A percentile compares a stretch with the other conserved stretches of the same genome.
These are phyloP conservation scores for Penicillium lividum DNA, from an alignment of 495 filamentous ascomycete species.

Conservation along the genomic window DNA sequence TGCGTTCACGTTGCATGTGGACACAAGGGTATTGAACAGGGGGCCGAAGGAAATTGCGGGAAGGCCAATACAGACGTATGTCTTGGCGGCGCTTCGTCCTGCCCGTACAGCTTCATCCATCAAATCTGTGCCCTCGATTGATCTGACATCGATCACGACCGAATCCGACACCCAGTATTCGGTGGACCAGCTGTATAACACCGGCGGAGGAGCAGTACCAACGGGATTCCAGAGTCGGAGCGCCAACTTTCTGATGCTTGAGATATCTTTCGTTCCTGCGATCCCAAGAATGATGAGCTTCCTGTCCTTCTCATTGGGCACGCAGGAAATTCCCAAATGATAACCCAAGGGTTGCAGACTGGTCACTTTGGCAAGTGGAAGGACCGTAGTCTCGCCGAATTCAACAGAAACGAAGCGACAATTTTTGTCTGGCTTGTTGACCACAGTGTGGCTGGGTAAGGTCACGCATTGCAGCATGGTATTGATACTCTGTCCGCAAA, in stretches of 20 bases:
- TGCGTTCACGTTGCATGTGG: slow-evolving; percentile 6
- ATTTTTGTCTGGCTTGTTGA: slow-evolving; percentile 5
- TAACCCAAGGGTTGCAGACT: slow-evolving; percentile 5
- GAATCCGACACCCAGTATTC: slow-evolving; percentile 12
- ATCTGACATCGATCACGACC: slow-evolving; percentile 11
- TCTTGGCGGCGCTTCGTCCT: slow-evolving; percentile 1
- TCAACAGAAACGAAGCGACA: slow-evolving; percentile 6
- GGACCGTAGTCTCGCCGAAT: slow-evolving; percentile 1
- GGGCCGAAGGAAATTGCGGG: slow-evolving; percentile 7
- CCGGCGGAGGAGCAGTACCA: not conserved
- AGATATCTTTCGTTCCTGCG: not conserved
- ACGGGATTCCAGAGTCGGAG: slow-evolving; percentile 6
- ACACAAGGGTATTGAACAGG: slow-evolving; percentile 14
- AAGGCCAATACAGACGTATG: slow-evolving; percentile 11
- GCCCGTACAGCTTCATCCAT: slow-evolving; percentile 2
- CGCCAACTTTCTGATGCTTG: slow-evolving; percentile 1
- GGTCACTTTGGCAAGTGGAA: slow-evolving; percentile 3
- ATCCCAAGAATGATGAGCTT: slow-evolving; percentile 10
- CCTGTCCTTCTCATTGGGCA: slow-evolving; percentile 3
- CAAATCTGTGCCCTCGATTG: slow-evolving; percentile 6
- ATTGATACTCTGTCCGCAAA: slow-evolving; percentile 10
- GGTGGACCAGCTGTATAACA: slow-evolving; percentile 8
- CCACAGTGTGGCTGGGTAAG: not conserved
- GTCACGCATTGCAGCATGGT: not conserved
- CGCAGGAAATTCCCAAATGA: slow-evolving; percentile 2